Percentiles rank a stretch among this genome's conserved stretches.
These are phyloP conservation scores for Aspergillus caelatus DNA, from an alignment of 2,329 filamentous ascomycete species.

Conservation along the genomic window DNA sequence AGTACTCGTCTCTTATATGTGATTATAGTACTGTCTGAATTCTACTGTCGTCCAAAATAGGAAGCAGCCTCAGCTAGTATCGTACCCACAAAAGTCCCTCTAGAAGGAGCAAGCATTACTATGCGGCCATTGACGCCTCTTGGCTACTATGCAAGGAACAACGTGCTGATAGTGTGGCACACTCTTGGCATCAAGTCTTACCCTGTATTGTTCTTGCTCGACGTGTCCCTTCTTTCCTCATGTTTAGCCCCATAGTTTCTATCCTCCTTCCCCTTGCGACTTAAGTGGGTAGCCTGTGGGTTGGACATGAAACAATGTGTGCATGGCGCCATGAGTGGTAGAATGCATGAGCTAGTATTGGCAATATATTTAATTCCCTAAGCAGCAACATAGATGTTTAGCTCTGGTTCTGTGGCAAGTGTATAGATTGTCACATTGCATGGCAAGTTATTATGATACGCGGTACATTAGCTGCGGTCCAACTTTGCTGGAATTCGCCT, in stretches of 20 bases:
- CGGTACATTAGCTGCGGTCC: no score
- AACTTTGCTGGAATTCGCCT: no score
- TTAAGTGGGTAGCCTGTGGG: no score
- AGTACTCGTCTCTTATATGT: neutral
- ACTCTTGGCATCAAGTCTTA: neutral
- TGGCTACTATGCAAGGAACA: neutral
- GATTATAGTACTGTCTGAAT: no score
- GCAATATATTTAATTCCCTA: no score
- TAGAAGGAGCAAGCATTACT: neutral
- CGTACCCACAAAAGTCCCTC: neutral
- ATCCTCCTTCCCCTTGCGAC: neutral
- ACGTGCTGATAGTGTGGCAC: neutral
- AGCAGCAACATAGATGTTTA: no score
- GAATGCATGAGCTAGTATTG: no score
- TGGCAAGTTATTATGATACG: no score
- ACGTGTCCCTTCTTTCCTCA: neutral
- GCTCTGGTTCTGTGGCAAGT: no score
- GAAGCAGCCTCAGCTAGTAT: neutral
- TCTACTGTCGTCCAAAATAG: neutral
- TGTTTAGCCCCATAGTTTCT: neutral
- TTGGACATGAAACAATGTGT: no score
- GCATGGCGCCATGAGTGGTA: no score
- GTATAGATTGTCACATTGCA: no score
- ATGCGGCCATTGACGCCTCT: neutral
- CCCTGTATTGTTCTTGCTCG: neutral